Percentiles rank a stretch among this genome's conserved stretches.
These are phyloP conservation scores for Melanomma pulvis-pyrius DNA, from an alignment of 495 filamentous ascomycete genomes.

Conservation along the genomic window DNA sequence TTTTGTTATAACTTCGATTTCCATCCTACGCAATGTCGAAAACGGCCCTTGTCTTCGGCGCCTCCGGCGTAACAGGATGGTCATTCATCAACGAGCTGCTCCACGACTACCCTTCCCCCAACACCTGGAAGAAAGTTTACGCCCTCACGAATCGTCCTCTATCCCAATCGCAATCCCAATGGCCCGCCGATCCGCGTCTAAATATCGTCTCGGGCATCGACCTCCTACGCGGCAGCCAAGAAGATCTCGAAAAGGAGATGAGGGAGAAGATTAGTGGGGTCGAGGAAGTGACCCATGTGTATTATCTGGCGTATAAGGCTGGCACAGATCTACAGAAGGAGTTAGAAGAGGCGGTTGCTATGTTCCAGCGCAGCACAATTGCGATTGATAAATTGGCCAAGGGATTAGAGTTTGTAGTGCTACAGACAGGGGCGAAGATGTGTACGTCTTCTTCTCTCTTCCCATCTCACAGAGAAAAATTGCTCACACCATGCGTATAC, in stretches of 20 bases:
- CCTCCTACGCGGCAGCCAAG: slow-evolving; percentile 40
- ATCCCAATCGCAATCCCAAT: slow-evolving; percentile 41
- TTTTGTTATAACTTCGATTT: neutral
- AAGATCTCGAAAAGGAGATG: slow-evolving; percentile 39
- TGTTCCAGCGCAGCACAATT: slow-evolving; percentile 42
- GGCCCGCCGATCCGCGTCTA: slow-evolving; percentile 43
- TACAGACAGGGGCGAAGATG: slow-evolving; percentile 45
- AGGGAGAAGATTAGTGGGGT: slow-evolving; percentile 39
- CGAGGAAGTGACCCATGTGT: slow-evolving; percentile 47
- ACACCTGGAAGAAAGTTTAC: slow-evolving; percentile 41
- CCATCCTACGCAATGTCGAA: slow-evolving; percentile 19
- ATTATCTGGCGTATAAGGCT: slow-evolving; percentile 46
- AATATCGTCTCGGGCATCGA: slow-evolving; percentile 46
- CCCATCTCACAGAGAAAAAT: neutral
- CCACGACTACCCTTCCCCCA: slow-evolving; percentile 42
- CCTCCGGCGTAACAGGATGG: slow-evolving; percentile 43
- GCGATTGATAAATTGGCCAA: slow-evolving; percentile 37
- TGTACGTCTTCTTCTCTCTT: slow-evolving; percentile 21
- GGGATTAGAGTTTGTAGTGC: slow-evolving; percentile 41
- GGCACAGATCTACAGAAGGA: slow-evolving; percentile 41
- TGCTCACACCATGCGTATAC: neutral
- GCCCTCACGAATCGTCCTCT: slow-evolving; percentile 47
- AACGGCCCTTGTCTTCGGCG: slow-evolving; percentile 42
- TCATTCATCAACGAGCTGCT: slow-evolving; percentile 45
- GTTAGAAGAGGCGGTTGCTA: slow-evolving; percentile 41